Percentiles rank a stretch among this genome's conserved stretches.
Evolutionary conservation across 306 rosid genomes (phyloP).

Genomic region (Hippophae gyantsensis): DNA sequence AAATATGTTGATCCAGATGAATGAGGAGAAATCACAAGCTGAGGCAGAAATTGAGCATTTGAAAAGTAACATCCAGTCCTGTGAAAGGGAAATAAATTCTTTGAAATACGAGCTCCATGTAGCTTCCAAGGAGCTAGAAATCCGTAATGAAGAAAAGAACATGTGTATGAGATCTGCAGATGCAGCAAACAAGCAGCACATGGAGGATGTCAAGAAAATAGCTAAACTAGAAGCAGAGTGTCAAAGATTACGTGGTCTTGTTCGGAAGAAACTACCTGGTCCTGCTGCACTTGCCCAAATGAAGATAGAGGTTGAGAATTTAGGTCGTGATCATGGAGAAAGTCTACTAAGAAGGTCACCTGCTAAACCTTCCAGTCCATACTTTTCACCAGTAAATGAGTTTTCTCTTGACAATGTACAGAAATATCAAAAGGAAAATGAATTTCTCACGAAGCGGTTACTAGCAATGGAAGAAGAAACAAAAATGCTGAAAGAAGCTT

Average conservation of each 20-base stretch:
- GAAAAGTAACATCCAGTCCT: conserved; percentile 68
- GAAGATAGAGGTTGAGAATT: conserved; percentile 92
- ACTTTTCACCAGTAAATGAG: conserved; percentile 44
- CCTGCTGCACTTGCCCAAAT: conserved; percentile 99
- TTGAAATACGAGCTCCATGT: conserved; percentile 84
- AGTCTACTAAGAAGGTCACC: conserved; percentile 64
- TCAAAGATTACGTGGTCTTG: conserved; percentile 92
- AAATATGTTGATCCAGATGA: conserved; percentile 67
- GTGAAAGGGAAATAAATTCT: conserved; percentile 82
- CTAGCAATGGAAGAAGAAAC: conserved; percentile 88
- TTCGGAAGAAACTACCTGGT: conserved; percentile 94
- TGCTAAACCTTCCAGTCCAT: conserved; percentile 57
- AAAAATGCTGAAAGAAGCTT: conserved; percentile 93
- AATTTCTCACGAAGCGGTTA: conserved; percentile 82
- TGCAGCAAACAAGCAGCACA: conserved; percentile 87
- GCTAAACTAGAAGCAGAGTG: conserved; percentile 94
- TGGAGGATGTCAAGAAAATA: conserved; percentile 87
- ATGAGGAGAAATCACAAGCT: conserved; percentile 74
- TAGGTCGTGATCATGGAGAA: conserved; percentile 84
- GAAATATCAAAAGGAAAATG: conserved; percentile 88
- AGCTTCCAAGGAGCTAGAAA: conserved; percentile 85
- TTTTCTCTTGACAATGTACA: conserved; percentile 60
- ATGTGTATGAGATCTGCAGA: conserved; percentile 98
- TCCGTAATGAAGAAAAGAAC: conserved; percentile 94
- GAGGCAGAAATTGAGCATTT: conserved; percentile 88